Evolutionary conservation across 805 yeast genomes (phyloP), one percentile per base, ranked within the genome.

Genomic region (Metschnikowia borealis): DNA sequence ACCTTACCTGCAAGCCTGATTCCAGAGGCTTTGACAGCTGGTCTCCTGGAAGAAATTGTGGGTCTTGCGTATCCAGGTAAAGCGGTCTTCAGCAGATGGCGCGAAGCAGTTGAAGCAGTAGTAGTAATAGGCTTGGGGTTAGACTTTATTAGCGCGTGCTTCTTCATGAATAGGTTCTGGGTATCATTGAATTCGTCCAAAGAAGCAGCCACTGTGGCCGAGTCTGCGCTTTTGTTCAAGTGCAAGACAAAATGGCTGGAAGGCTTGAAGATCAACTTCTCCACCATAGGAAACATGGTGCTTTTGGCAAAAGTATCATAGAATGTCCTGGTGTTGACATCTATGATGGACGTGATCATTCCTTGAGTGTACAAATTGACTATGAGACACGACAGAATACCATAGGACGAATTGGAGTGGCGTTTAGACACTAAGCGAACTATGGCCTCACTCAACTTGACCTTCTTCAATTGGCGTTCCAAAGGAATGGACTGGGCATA

Each of bases 51-150:
- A 3, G 69, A 51, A 5, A 54, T 50, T 0, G 74, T 69, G 5
- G 74, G 71, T 46, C 60, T 60, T 8, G 73, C 70, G 44, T 70
- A 70, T 51, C 57, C 55, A 8, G 71, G 71, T 13, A 60, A 33
- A n/a, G 46, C 20, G 18, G 26, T 20, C 8, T 14, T 38, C 26
- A 20, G 17, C 20, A n/a, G 15, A 18, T 38, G 44, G 18, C 37
- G 31, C 5, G 36, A 26, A 18, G 46, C 21, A 10, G 36, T 23
- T 5, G 26, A 33, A 14, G 31, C 31, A 38, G 41, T 14, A 13
- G 26, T 11, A 20, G 38, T 18, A 35, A 35, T 38, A 26, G 36
- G n/a, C 4, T 48, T 39, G 29, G 38, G 6, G 29, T 7, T 32
- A 7, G 45, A 32, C 31, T n/a, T 42, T 20, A 33, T 6, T 2